These are phyloP conservation scores for Candida ipomoeae DNA, from an alignment of 805 yeast genomes.

Conservation along the genomic window DNA sequence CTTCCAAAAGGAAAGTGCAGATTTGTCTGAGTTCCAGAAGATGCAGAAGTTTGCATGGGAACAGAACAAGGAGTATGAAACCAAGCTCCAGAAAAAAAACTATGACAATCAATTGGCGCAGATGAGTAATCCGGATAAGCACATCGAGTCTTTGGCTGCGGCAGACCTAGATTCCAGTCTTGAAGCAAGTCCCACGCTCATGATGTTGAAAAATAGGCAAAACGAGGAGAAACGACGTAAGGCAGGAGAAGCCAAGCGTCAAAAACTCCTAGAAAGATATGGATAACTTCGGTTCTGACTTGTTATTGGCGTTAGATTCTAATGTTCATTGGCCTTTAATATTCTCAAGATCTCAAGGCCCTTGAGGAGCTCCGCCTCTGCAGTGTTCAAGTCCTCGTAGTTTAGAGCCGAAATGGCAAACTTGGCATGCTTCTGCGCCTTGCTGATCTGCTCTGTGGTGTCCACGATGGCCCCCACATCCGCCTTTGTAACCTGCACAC, in stretches of 20 bases:
- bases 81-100: conserved; percentile 8
- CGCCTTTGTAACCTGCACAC: conserved; percentile 22
- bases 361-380: conserved; percentile 52
- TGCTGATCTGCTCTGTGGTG: conserved; percentile 50
- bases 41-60: conserved; percentile 51
- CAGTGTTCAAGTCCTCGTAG: conserved; percentile 70
- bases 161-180: conserved; percentile 27
- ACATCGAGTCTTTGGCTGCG: conserved; percentile 7
- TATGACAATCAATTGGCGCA: conserved; percentile 12
- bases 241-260: conserved; percentile 9
- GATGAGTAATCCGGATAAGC: conserved; percentile 10
- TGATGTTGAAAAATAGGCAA: conserved; percentile 27
- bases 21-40: conserved; percentile 50
- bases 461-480: conserved; percentile 50
- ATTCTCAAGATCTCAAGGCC: conserved; percentile 46
- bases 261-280: conserved; percentile 12
- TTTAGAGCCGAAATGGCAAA: conserved; percentile 77
- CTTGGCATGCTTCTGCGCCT: conserved; percentile 65
- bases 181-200: conserved; percentile 37
- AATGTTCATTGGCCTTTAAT: conserved; percentile 1
- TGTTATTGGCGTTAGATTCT: no score
- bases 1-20: conserved; percentile 38
- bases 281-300: conserved; percentile 3
- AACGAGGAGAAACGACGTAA: conserved; percentile 17
- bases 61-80: conserved; percentile 15